These are phyloP conservation scores for Podaxis sp. DNA, from an alignment of 768 basidiomycete genomes.

Conservation along the genomic window DNA sequence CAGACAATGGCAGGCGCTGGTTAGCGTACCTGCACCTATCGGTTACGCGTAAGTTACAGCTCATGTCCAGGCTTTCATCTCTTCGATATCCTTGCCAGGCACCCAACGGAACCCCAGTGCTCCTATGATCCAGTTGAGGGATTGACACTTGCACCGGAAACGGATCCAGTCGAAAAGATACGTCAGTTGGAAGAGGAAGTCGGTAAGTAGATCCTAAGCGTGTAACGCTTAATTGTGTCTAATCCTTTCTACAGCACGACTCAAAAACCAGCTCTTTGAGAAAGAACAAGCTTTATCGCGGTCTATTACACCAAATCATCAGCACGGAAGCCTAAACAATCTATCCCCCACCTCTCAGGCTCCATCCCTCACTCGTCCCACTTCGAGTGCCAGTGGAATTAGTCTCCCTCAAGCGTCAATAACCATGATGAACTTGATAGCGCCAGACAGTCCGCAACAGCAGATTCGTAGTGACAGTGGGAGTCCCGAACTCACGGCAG, in stretches of 20 bases:
- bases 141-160: conserved; percentile 70
- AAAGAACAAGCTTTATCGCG: conserved; percentile 37
- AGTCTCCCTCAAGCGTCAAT: conserved; percentile 46
- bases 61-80: conserved; percentile 2
- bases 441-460: conserved; percentile 36
- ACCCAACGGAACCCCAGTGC: conserved; percentile 84
- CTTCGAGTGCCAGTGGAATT: conserved; percentile 31
- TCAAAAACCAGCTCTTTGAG: conserved; percentile 64
- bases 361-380: conserved; percentile 27
- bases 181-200: conserved; percentile 77
- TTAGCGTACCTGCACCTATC: conserved; percentile 82
- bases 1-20: conserved; percentile 79
- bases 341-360: conserved; percentile 22
- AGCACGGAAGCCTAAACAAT: conserved; percentile 16
- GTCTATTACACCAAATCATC: conserved; percentile 38
- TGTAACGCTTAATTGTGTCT: conserved; percentile 14
- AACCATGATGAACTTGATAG: conserved; percentile 39
- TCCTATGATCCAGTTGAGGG: conserved; percentile 88
- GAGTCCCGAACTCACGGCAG: conserved; percentile 51
- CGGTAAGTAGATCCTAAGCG: conserved; percentile 37
- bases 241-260: conserved; percentile 43
- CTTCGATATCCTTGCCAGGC: conserved; percentile 41
- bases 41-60: conserved; percentile 66
- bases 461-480: conserved; percentile 43
- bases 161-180: conserved; percentile 79